A percentile compares a stretch with the other conserved stretches of the same genome.
Evolutionary conservation across 306 rosid genomes (phyloP).

Genomic region (Gleditsia sinensis): DNA sequence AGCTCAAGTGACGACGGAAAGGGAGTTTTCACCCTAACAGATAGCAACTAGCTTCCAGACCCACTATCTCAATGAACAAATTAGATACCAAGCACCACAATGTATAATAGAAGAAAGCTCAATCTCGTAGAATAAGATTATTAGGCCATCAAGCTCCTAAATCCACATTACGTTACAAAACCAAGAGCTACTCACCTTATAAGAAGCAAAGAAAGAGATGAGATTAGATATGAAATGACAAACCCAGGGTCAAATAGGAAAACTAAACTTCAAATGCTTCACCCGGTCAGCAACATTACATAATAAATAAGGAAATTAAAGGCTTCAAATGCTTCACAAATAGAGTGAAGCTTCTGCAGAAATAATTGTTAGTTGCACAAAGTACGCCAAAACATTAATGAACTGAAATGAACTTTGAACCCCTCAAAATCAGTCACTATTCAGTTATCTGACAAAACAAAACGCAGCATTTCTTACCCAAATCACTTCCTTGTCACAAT

Average conservation of each 20-base stretch:
- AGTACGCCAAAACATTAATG: slow-evolving; percentile 42
- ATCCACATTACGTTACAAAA: slow-evolving; percentile 30
- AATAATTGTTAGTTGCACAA: slow-evolving; percentile 21
- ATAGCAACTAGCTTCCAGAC: slow-evolving; percentile 26
- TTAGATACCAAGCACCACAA: slow-evolving; percentile 25
- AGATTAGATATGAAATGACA: slow-evolving; percentile 9
- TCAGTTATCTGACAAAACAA: slow-evolving; percentile 54
- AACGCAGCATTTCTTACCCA: slow-evolving; percentile 41
- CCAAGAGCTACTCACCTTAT: slow-evolving; percentile 26
- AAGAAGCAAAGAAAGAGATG: slow-evolving; percentile 32
- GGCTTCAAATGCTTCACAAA: slow-evolving; percentile 18
- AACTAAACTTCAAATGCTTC: slow-evolving; percentile 16
- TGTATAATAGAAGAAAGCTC: slow-evolving; percentile 21
- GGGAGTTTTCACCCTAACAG: slow-evolving; percentile 23
- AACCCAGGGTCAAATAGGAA: slow-evolving; percentile 16
- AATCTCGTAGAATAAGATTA: slow-evolving; percentile 22
- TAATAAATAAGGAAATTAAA: slow-evolving; percentile 32
- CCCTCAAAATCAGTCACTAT: slow-evolving; percentile 34
- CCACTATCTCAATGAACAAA: slow-evolving; percentile 21
- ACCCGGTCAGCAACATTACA: slow-evolving; percentile 28
- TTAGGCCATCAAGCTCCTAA: slow-evolving; percentile 18
- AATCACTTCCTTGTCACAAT: slow-evolving; percentile 50
- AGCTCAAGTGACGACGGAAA: slow-evolving; percentile 33
- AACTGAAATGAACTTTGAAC: slow-evolving; percentile 28
- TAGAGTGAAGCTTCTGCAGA: slow-evolving; percentile 41